Evolutionary conservation across 148 eudicot genomes (phyloP), one percentile per base, ranked within the genome.

Genomic region (Beta vulgaris): DNA sequence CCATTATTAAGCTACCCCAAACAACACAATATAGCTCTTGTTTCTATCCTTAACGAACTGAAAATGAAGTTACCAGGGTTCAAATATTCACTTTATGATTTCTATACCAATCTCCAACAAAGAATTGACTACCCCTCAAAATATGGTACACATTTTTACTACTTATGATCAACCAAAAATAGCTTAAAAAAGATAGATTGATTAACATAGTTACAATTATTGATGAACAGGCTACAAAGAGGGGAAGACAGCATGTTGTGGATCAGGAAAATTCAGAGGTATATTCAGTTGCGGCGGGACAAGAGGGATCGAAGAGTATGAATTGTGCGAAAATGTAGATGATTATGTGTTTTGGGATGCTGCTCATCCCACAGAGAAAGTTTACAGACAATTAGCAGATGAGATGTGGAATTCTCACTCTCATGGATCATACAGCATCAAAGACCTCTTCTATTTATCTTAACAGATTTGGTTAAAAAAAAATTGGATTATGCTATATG

Each of bases 171-270:
- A n/a, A n/a, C n/a, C n/a, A n/a, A n/a, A n/a, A n/a, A n/a, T n/a
- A n/a, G n/a, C n/a, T n/a, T n/a, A n/a, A n/a, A n/a, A n/a, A n/a
- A n/a, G n/a, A n/a, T n/a, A n/a, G n/a, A n/a, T n/a, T n/a, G n/a
- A n/a, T n/a, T n/a, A n/a, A n/a, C n/a, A n/a, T n/a, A n/a, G n/a
- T n/a, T n/a, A n/a, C n/a, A n/a, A n/a, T n/a, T n/a, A 0, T 39
- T 7, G 23, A 12, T 68, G 55, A 19, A 19, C 59, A 81, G 86
- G 89, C 59, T 85, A 72, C 64, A 76, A 82, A 70, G 84, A 79
- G 49, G 85, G 80, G 19, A 78, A 81, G 42, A 76, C 46, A 6
- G 87, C 90, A 55, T 86, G 89, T 51, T 88, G 89, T 40, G 89
- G 89, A 25, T 48, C 81, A 2, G 90, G 89, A 23, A 58, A 73